phyloP scores from a whole-genome alignment of 78 protist species.

The Dictyostelium firmibasis region DNA sequence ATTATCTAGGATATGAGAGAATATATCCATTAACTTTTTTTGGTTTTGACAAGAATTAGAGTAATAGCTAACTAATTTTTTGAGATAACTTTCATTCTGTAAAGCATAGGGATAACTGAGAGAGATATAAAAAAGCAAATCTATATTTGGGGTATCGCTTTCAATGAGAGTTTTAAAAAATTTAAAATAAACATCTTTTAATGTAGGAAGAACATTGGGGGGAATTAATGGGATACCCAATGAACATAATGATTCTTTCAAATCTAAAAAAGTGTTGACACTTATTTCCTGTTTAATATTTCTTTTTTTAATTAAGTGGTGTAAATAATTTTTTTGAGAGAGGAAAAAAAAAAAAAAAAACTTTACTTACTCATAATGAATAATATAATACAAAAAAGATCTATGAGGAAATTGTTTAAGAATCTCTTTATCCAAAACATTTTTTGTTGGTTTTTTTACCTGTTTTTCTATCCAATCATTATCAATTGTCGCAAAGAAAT shows the following conservation, averaged over 20 bases:
- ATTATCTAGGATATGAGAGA: background rate
- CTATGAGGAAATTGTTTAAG: background rate
- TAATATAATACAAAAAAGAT: background rate
- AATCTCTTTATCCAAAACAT: background rate
- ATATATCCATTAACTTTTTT: background rate
- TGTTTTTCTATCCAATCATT: background rate
- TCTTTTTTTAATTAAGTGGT: too few species aligned
- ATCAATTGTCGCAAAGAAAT: background rate
- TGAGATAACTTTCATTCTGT: too few species aligned
- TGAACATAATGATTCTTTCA: background rate
- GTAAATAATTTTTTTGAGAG: too few species aligned
- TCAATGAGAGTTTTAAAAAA: background rate
- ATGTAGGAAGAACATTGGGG: too few species aligned
- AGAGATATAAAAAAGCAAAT: background rate
- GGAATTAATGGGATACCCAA: background rate
- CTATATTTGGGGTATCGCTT: background rate
- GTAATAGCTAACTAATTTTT: too few species aligned
- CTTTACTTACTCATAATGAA: background rate
- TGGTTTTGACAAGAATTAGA: background rate
- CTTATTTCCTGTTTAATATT: background rate
- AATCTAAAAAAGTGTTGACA: background rate
- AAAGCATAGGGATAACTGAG: background rate
- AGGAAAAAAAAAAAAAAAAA: too few species aligned
- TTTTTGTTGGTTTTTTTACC: background rate
- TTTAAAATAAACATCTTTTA: too few species aligned